Conservation (phyloP, 306 rosid species). For the Leucaena leucocephala region DNA sequence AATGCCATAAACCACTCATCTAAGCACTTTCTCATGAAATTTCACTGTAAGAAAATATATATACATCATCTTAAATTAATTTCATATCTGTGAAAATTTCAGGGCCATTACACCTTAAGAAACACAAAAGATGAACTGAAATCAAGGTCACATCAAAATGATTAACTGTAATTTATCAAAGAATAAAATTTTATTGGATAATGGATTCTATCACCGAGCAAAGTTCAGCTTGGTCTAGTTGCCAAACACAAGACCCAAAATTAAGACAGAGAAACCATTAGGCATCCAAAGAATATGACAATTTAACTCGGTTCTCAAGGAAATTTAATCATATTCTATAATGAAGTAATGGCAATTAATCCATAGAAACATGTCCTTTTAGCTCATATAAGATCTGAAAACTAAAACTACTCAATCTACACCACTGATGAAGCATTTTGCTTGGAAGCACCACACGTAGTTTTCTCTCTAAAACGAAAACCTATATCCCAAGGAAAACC, state of each 20-base stretch:
- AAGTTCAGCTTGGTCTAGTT: background rate
- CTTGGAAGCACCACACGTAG: background rate
- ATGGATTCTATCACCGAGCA: no score
- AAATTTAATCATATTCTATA: background rate
- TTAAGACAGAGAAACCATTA: background rate
- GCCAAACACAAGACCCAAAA: background rate
- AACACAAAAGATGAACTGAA: no score
- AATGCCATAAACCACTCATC: no score
- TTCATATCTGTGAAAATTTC: no score
- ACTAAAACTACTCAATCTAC: background rate
- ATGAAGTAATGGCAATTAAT: background rate
- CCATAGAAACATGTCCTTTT: background rate
- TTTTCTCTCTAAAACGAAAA: background rate
- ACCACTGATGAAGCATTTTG: background rate
- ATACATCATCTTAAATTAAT: no score
- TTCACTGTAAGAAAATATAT: no score
- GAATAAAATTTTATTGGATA: no score
- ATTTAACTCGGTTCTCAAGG: background rate
- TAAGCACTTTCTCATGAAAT: no score
- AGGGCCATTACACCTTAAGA: no score
- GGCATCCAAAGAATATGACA: background rate
- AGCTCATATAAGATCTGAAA: background rate
- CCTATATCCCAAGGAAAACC: background rate
- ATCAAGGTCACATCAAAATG: no score
- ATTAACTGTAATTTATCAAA: no score